A percentile compares a stretch with the other conserved stretches of the same genome.
Conservation (phyloP, 257 asterid genomes). For the Asclepias syriaca region DNA sequence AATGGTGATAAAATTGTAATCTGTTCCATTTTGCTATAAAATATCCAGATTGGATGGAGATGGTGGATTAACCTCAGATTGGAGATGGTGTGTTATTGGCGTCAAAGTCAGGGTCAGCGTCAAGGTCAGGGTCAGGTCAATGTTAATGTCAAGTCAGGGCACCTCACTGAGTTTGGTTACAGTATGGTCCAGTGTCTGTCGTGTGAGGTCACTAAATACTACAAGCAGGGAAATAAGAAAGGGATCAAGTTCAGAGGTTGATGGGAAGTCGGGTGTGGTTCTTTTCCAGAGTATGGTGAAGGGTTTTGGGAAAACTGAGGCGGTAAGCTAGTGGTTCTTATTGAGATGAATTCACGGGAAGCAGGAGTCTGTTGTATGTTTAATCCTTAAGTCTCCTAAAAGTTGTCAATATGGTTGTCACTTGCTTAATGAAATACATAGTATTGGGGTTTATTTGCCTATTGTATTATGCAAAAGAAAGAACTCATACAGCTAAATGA, state of each 20-base stretch:
- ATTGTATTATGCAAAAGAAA: conserved; percentile 2
- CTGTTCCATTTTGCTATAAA: neutral
- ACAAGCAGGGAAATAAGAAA: conserved; percentile 23
- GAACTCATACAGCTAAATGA: neutral
- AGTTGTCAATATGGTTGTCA: conserved; percentile 19
- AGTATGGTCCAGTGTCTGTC: conserved; percentile 36
- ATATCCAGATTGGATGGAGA: conserved; percentile 19
- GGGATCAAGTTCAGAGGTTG: conserved; percentile 11
- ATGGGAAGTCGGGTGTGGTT: conserved; percentile 12
- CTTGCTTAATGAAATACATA: conserved; percentile 16
- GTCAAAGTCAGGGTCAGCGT: conserved; percentile 20
- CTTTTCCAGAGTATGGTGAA: conserved; percentile 6
- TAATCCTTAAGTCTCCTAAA: conserved; percentile 13
- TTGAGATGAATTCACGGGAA: conserved; percentile 6
- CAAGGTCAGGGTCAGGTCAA: conserved; percentile 21
- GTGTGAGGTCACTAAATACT: conserved; percentile 33
- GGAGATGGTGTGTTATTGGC: conserved; percentile 29
- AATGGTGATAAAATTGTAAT: neutral
- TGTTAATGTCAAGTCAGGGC: conserved; percentile 43
- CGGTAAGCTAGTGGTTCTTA: neutral
- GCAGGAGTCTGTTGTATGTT: conserved; percentile 5
- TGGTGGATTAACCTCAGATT: conserved; percentile 6
- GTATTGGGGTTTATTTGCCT: conserved; percentile 3
- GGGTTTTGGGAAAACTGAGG: conserved; percentile 11
- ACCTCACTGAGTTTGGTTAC: conserved; percentile 42